These are phyloP conservation scores for Conticribra guillardii DNA, from an alignment of 108 stramenopile species.

Conservation along the genomic window DNA sequence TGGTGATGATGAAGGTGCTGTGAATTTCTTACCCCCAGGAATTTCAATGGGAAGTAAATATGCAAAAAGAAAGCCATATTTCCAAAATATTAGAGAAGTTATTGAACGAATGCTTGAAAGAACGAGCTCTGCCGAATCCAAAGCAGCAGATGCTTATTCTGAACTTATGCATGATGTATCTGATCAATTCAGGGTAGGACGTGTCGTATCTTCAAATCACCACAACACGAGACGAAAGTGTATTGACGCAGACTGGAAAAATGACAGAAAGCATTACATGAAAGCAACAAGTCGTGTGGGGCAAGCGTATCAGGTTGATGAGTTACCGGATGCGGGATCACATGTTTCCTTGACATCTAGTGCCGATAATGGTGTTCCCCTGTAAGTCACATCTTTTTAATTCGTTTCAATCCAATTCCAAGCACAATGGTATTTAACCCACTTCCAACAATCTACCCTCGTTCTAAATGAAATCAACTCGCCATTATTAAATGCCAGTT, in stretches of 20 bases:
- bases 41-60: constrained; percentile 15
- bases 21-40: constrained; percentile 55
- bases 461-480: not conserved
- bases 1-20: constrained; percentile 42
- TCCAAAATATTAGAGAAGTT: constrained; percentile 46
- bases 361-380: constrained; percentile 6
- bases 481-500: constrained; percentile 30
- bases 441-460: not conserved
- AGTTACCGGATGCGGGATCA: constrained; percentile 52
- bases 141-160: constrained; percentile 46
- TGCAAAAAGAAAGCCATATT: constrained; percentile 37
- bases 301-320: constrained; percentile 58
- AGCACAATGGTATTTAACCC: not conserved
- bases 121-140: constrained; percentile 38
- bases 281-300: constrained; percentile 69
- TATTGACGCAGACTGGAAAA: constrained; percentile 64
- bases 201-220: constrained; percentile 1
- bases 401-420: too few relatives aligned
- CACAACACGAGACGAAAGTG: constrained; percentile 17
- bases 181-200: constrained; percentile 13
- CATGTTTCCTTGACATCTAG: constrained; percentile 14
- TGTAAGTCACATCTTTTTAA: too few relatives aligned
- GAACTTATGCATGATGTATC: constrained; percentile 15
- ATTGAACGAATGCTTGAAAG: constrained; percentile 52
- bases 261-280: constrained; percentile 59